phyloP scores from a whole-genome alignment of 2,329 filamentous ascomycete genomes.

The Ceratocystis diversiconidia region DNA sequence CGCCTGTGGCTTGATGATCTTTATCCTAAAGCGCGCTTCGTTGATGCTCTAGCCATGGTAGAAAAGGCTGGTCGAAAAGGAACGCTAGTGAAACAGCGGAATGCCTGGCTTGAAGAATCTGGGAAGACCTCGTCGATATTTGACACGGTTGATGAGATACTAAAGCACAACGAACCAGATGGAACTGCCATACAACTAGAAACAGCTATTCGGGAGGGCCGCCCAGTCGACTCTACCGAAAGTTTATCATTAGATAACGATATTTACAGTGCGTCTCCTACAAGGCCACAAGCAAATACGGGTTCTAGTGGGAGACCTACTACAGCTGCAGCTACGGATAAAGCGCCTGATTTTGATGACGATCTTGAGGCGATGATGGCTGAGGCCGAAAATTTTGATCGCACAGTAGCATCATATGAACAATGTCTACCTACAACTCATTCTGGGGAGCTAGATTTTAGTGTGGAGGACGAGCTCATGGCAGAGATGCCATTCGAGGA shows the following conservation, averaged over 20 bases:
- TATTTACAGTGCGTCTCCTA: constrained; percentile 42
- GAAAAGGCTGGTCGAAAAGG: constrained; percentile 88
- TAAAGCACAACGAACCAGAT: constrained; percentile 7
- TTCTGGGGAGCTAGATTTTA: constrained; percentile 30
- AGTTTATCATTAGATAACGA: constrained; percentile 29
- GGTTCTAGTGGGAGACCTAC: neutral
- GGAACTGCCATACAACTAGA: neutral
- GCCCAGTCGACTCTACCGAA: neutral
- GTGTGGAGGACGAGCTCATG: constrained; percentile 55
- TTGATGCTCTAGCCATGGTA: constrained; percentile 76
- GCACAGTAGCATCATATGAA: neutral
- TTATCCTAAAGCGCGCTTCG: constrained; percentile 86
- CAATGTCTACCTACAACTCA: constrained; percentile 17
- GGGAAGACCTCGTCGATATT: constrained; percentile 31
- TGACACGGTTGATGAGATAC: constrained; percentile 24
- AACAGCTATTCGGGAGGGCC: neutral
- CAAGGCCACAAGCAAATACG: constrained; percentile 17
- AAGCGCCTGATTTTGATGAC: constrained; percentile 24
- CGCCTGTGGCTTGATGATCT: constrained; percentile 95
- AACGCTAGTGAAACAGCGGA: constrained; percentile 56
- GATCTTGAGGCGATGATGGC: constrained; percentile 40
- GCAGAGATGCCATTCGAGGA: constrained; percentile 35
- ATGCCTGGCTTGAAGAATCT: constrained; percentile 71
- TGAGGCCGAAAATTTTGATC: constrained; percentile 29
- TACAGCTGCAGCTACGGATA: constrained; percentile 24